Percentiles rank a stretch among this genome's conserved stretches.
Conservation (phyloP, 768 basidiomycete species). For the Xanthoconium purpureum region DNA sequence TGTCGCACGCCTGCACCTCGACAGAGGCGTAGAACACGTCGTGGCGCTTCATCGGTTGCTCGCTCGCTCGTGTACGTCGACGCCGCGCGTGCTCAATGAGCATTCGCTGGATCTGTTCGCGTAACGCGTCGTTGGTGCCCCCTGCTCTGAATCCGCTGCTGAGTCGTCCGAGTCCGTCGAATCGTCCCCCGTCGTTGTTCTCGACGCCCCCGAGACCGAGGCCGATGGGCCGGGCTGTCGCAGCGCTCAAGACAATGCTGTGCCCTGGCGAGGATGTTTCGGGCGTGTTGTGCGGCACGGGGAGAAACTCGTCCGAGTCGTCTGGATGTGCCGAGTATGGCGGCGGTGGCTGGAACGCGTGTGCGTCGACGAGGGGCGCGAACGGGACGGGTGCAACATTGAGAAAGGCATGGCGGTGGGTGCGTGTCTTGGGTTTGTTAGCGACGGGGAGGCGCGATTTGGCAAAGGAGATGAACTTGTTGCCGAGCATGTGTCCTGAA, state of each 20-base stretch:
- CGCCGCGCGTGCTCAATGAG: conserved; percentile 19
- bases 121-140: conserved; percentile 10
- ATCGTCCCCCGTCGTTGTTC: conserved; percentile 20
- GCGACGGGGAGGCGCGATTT: conserved; percentile 23
- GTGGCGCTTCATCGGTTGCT: conserved; percentile 20
- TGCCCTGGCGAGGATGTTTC: neutral
- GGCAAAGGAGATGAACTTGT: conserved; percentile 19
- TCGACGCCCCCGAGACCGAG: conserved; percentile 30
- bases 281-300: conserved; percentile 31
- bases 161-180: conserved; percentile 29
- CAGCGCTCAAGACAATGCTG: neutral
- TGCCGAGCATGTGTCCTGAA: conserved; percentile 14
- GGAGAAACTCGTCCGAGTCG: conserved; percentile 10
- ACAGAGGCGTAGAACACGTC: conserved; percentile 30
- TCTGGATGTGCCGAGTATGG: conserved; percentile 17
- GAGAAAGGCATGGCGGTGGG: conserved; percentile 12
- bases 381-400: conserved; percentile 20
- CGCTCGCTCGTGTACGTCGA: conserved; percentile 14
- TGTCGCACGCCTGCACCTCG: conserved; percentile 2
- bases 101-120: conserved; percentile 21
- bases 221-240: conserved; percentile 11
- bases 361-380: conserved; percentile 27
- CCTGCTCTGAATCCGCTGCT: conserved; percentile 24
- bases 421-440: conserved; percentile 15
- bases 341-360: conserved; percentile 27